These are phyloP conservation scores for Heterobasidion parviporum DNA, from an alignment of 1,284 basidiomycete species.

Conservation along the genomic window DNA sequence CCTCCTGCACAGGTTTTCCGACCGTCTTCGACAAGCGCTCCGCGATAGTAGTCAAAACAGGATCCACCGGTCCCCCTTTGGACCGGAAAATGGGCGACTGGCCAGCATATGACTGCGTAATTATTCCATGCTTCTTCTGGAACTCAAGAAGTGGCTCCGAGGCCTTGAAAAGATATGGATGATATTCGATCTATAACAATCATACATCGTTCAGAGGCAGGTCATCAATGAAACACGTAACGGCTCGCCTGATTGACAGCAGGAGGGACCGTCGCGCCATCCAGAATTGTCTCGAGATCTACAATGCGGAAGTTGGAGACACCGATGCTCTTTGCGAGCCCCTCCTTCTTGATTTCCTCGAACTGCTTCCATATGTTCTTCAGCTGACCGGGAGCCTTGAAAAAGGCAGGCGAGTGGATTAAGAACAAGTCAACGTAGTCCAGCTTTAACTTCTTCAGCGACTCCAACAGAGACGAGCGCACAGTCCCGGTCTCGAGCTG, in stretches of 20 bases:
- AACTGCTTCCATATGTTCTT: slow-evolving; percentile 62
- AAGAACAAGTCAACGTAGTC: slow-evolving; percentile 75
- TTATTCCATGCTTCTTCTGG: slow-evolving; percentile 54
- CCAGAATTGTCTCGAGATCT: slow-evolving; percentile 57
- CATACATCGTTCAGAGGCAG: background rate
- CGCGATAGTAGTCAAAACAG: slow-evolving; percentile 23
- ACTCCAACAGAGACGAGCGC: slow-evolving; percentile 41
- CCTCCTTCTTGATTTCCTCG: slow-evolving; percentile 60
- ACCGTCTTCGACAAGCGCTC: slow-evolving; percentile 15
- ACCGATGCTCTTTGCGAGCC: slow-evolving; percentile 71
- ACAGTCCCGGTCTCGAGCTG: slow-evolving; percentile 32
- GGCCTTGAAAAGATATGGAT: slow-evolving; percentile 69
- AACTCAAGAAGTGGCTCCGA: slow-evolving; percentile 46
- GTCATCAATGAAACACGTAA: background rate
- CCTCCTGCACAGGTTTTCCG: slow-evolving; percentile 22
- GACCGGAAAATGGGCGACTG: slow-evolving; percentile 51
- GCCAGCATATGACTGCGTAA: slow-evolving; percentile 61
- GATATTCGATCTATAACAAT: slow-evolving; percentile 61
- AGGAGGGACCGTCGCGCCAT: slow-evolving; percentile 51
- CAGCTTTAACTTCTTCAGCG: slow-evolving; percentile 51
- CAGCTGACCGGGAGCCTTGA: slow-evolving; percentile 27
- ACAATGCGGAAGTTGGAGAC: slow-evolving; percentile 76
- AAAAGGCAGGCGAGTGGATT: slow-evolving; percentile 54
- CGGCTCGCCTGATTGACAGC: slow-evolving; percentile 69
- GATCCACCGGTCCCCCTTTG: slow-evolving; percentile 47